Conservation (phyloP, 192 early-diverging fungal species). For the Podila minutissima region DNA sequence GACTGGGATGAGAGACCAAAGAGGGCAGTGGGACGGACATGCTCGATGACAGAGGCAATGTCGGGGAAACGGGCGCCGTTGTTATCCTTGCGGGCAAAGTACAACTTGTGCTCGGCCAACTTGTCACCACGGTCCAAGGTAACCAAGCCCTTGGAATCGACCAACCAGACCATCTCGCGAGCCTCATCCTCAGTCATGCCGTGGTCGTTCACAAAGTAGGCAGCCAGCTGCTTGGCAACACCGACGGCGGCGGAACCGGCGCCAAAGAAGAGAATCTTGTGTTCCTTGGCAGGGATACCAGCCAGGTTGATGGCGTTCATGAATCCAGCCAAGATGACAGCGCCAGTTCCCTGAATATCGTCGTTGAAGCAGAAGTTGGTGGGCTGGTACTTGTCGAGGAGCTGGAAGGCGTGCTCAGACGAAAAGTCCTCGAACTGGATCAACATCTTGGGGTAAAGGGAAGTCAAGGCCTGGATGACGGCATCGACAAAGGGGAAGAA, state of each 20-base stretch:
- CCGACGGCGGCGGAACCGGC: slow-evolving; percentile 96
- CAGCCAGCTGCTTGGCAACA: slow-evolving; percentile 89
- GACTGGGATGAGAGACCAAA: slow-evolving; percentile 88
- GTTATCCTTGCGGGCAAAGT: slow-evolving; percentile 92
- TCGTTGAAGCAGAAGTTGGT: slow-evolving; percentile 93
- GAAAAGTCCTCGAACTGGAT: slow-evolving; percentile 99
- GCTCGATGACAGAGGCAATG: slow-evolving; percentile 81
- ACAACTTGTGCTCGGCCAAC: slow-evolving; percentile 83
- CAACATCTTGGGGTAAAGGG: slow-evolving; percentile 81
- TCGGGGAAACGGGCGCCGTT: slow-evolving; percentile 76
- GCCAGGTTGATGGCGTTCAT: slow-evolving; percentile 84
- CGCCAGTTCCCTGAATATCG: slow-evolving; percentile 94
- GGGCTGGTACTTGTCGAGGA: slow-evolving; percentile 82
- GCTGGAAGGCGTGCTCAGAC: slow-evolving; percentile 89
- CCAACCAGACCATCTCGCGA: slow-evolving; percentile 80
- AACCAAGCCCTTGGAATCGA: slow-evolving; percentile 93
- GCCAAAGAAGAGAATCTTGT: slow-evolving; percentile 93
- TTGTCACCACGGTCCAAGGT: slow-evolving; percentile 89
- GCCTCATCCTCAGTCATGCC: slow-evolving; percentile 78
- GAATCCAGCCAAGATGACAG: slow-evolving; percentile 92
- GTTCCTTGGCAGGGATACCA: slow-evolving; percentile 74
- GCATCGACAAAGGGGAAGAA: slow-evolving; percentile 89
- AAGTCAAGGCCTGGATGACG: slow-evolving; percentile 75
- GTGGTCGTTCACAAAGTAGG: slow-evolving; percentile 83
- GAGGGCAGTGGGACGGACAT: slow-evolving; percentile 89